phyloP scores from a whole-genome alignment of 2,329 filamentous ascomycete species.

The Teratosphaeriaceae sp. region DNA sequence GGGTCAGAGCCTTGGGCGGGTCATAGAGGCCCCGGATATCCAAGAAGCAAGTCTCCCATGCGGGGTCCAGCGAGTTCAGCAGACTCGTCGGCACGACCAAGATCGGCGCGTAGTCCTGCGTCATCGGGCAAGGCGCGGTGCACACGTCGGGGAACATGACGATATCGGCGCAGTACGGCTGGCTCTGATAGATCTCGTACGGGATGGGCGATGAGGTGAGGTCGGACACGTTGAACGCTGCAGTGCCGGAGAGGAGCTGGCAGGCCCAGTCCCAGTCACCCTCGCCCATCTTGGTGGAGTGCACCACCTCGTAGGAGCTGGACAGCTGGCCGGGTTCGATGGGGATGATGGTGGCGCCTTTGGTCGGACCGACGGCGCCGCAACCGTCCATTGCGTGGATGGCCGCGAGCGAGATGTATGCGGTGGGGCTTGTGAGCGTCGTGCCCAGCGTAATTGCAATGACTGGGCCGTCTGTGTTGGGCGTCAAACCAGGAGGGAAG shows the following conservation, averaged over 20 bases:
- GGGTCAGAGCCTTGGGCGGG: not conserved
- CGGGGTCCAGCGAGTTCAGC: not conserved
- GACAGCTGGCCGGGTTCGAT: not conserved
- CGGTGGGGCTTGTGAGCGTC: not conserved
- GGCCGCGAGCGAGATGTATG: not conserved
- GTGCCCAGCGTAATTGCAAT: not conserved
- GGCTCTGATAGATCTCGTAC: not conserved
- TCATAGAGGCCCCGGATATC: not conserved
- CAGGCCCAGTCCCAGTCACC: not conserved
- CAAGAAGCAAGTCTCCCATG: not conserved
- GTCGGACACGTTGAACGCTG: not conserved
- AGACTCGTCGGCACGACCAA: not conserved
- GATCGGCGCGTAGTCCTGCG: not conserved
- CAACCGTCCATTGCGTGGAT: not conserved
- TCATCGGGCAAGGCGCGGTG: not conserved
- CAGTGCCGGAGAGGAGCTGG: not conserved
- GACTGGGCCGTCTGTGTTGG: not conserved
- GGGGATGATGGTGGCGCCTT: not conserved
- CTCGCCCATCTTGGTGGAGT: not conserved
- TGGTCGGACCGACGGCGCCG: not conserved
- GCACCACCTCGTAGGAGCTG: not conserved
- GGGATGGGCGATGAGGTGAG: not conserved
- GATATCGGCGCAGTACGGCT: not conserved
- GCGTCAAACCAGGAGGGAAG: not conserved
- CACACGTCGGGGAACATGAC: not conserved